Evolutionary conservation across 805 yeast genomes (phyloP).

Genomic region (Lachancea cidri): DNA sequence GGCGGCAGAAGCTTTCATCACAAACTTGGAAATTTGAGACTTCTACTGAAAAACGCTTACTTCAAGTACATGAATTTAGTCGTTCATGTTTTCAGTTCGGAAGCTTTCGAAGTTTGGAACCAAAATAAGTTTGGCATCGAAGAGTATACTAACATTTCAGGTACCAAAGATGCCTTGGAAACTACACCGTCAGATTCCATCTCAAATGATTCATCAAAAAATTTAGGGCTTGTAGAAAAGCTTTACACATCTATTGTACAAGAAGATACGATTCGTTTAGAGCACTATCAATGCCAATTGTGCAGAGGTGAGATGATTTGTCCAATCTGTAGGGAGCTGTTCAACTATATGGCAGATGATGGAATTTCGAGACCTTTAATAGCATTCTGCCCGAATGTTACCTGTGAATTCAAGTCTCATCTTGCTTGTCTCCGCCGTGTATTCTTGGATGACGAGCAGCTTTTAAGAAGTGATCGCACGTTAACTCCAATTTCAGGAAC

Average conservation of each 20-base stretch:
- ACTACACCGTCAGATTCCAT: constrained; percentile 6
- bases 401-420: constrained; percentile 36
- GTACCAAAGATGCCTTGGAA: neutral
- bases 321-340: constrained; percentile 25
- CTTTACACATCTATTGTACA: constrained; percentile 20
- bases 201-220: constrained; percentile 7
- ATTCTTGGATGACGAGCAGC: constrained; percentile 16
- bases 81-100: constrained; percentile 41
- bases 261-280: constrained; percentile 11
- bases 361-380: constrained; percentile 29
- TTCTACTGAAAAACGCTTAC: constrained; percentile 39
- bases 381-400: constrained; percentile 31
- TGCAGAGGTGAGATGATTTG: constrained; percentile 29
- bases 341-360: constrained; percentile 35
- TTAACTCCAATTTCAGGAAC: constrained; percentile 28
- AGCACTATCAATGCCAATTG: constrained; percentile 18
- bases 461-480: constrained; percentile 10
- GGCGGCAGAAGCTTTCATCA: constrained; percentile 41
- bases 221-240: constrained; percentile 23
- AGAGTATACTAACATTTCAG: neutral
- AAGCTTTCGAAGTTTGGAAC: constrained; percentile 21
- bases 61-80: constrained; percentile 43
- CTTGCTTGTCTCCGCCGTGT: constrained; percentile 36
- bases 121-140: constrained; percentile 19
- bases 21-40: constrained; percentile 43